These are phyloP conservation scores for Kitagawia praeruptora DNA, from an alignment of 129 eudicot species.

Conservation along the genomic window DNA sequence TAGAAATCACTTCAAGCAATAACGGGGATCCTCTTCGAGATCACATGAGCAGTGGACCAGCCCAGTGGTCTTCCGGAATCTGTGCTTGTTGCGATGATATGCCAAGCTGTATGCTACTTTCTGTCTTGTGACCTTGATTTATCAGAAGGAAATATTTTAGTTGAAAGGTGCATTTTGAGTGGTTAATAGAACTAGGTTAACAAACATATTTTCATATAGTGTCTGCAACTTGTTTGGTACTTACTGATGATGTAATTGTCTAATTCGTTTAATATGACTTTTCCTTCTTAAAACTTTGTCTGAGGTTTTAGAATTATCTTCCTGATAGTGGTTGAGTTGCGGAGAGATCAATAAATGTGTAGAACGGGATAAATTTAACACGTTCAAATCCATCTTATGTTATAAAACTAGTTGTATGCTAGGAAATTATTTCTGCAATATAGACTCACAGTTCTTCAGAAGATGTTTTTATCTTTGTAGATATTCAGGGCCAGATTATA, in stretches of 20 bases:
- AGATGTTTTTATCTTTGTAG: neutral
- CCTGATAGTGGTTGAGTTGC: neutral
- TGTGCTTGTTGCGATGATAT: slow-evolving; percentile 96
- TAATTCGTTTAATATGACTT: neutral
- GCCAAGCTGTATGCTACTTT: slow-evolving; percentile 86
- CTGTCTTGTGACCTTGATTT: slow-evolving; percentile 41
- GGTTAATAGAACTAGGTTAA: slow-evolving; percentile 3
- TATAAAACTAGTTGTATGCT: neutral
- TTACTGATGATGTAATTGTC: neutral
- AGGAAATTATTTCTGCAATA: neutral
- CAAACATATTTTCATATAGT: neutral
- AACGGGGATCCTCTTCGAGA: slow-evolving; percentile 15
- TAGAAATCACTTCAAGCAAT: slow-evolving; percentile 23
- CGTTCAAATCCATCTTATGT: neutral
- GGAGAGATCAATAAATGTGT: neutral
- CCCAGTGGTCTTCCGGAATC: slow-evolving; percentile 90
- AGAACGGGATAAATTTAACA: neutral
- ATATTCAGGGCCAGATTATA: neutral
- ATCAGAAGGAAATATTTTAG: slow-evolving; percentile 29
- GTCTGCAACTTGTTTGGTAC: neutral
- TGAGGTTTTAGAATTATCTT: neutral
- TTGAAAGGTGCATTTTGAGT: slow-evolving; percentile 33
- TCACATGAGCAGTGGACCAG: slow-evolving; percentile 22
- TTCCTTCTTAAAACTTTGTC: neutral
- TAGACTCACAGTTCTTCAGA: neutral